These are phyloP conservation scores for Sparassis latifolia DNA, from an alignment of 1,284 basidiomycete species.

Conservation along the genomic window DNA sequence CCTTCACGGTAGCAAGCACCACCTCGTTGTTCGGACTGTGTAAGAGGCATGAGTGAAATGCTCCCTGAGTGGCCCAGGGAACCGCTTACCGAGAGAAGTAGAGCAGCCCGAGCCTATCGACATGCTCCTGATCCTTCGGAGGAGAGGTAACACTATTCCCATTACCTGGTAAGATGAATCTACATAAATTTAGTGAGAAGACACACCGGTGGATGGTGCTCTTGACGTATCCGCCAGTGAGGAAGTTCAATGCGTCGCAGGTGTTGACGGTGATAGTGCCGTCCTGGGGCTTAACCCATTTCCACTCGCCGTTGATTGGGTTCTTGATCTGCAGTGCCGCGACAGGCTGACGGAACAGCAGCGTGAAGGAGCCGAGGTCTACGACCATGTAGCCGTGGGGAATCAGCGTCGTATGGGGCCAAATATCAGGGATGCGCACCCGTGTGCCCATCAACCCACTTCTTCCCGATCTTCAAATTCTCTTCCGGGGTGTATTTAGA, in stretches of 20 bases:
- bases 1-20: slow-evolving; percentile 35
- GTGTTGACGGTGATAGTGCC: slow-evolving; percentile 45
- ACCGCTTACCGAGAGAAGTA: slow-evolving; percentile 40
- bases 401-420: not conserved
- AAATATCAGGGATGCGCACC: slow-evolving; percentile 16
- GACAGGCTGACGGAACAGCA: slow-evolving; percentile 40
- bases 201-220: slow-evolving; percentile 42
- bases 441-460: slow-evolving; percentile 43
- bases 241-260: slow-evolving; percentile 43
- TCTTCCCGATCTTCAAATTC: slow-evolving; percentile 31
- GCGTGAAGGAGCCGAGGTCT: slow-evolving; percentile 38
- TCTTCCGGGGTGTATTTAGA: slow-evolving; percentile 39
- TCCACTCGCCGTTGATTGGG: slow-evolving; percentile 34
- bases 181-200: not conserved
- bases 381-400: too few species aligned
- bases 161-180: not conserved
- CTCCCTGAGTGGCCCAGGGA: not conserved
- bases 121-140: slow-evolving; percentile 47
- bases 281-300: slow-evolving; percentile 42
- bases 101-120: slow-evolving; percentile 44
- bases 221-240: slow-evolving; percentile 46
- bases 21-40: slow-evolving; percentile 42
- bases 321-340: slow-evolving; percentile 38
- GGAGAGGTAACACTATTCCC: slow-evolving; percentile 35
- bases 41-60: not conserved